Evolutionary conservation across 148 eudicot species (phyloP), one percentile per base, ranked within the genome.

Genomic region (Diospyros kaki): DNA sequence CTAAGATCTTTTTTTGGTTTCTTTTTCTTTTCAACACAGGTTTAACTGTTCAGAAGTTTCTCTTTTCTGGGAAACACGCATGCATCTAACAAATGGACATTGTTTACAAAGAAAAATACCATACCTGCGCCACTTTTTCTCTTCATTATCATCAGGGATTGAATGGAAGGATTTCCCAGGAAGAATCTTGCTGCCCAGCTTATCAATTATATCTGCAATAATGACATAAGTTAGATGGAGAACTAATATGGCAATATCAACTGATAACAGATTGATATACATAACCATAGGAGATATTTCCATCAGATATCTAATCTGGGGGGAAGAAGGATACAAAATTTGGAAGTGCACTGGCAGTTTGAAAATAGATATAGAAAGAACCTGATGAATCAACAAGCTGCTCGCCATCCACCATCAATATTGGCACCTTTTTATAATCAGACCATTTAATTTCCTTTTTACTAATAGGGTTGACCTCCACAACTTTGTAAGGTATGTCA

Each of bases 381-480:
- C 95, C 95, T 85, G 95, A 90, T 76, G 95, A 90, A 80, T 90
- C 87, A 54, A 82, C 86, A 79, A 90, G 73, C 69, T 78, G 87
- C 78, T 90, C 87, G 58, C 92, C 95, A 73, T 90, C 90, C 77
- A 88, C 92, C 77, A 84, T 82, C 77, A 90, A 44, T 71, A 88
- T 87, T 40, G 92, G 92, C 63, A 90, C 95, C 81, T 90, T 90
- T 82, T 88, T 85, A 78, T 90, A 90, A 59, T 88, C 92, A 54
- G 95, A 90, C 95, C 95, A 90, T 80, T 88, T 88, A 73, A 90
- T 88, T 84, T 88, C 95, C 81, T 85, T 90, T 83, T 90, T 90
- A 79, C 84, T 85, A 55, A 90, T 77, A 66, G 95, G 95, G 77
- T 90, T 87, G 67, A 90, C 95, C 79, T 90, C 95, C 79, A 90